Base-by-base conservation (phyloP, 768 basidiomycete species). In the Termitomyces sp. region DNA sequence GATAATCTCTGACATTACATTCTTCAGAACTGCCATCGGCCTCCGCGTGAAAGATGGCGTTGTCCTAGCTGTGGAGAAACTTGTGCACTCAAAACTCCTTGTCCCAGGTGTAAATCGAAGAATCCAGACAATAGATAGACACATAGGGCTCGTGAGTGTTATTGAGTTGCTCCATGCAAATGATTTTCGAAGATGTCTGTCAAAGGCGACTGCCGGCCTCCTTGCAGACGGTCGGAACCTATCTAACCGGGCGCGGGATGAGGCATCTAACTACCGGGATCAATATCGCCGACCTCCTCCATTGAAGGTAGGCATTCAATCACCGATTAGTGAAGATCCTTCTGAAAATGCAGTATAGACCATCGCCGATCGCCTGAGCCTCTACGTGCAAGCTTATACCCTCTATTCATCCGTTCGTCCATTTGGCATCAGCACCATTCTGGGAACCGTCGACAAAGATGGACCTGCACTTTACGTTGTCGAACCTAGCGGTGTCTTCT, bases 361-460 rank as follows among this genome's bases (percentile, higher is more conserved):
- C 48, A 62, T 77, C 22, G 73, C 89, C 54, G 89, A 92, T 68
- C 89, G 95, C 58, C 67, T 99, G 46, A 87, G 90, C 2, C 80
- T 84, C n/a, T 96, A 92, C 71, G 87, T 92, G 9, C 97, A 99
- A 75, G 86, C 87, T 45, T 98, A 98, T 75, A 99, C 97, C 6
- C 85, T 98, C 41, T 98, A 98, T 75, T 98, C 95, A 1, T 98
- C 95, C 24, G 96, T 98, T 37, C 87, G 97, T 41, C 97, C 97
- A 0, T 98, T 98, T 66, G 97, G 96, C 20, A 88, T 96, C 67
- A 94, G 93, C 68, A 89, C 94, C 44, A 90, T 99, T 68, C 73
- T 98, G 24, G 95, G 87, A 44, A 85, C 89, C 22, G 83, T 95
- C 10, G 96, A 98, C 76, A 89, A 92, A 73, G 80, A 82, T 46